These are phyloP conservation scores for Lentinula novae-zelandiae DNA, from an alignment of 1,284 basidiomycete genomes.

Conservation along the genomic window DNA sequence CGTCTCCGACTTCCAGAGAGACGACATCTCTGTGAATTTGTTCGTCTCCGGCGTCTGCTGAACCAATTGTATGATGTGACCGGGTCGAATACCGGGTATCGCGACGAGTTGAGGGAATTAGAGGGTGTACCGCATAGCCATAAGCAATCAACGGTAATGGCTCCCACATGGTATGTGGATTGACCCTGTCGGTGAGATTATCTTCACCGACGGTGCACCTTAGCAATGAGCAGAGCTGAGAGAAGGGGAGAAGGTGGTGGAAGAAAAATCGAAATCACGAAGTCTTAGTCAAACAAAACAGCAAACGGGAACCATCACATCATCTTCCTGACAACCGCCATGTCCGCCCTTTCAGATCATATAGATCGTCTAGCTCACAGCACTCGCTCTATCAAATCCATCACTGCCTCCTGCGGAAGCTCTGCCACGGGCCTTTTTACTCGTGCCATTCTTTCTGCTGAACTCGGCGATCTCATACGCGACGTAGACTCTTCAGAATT, in stretches of 20 bases:
- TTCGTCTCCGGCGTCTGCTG: conserved; percentile 69
- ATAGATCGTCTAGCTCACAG: conserved; percentile 38
- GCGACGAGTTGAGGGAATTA: conserved; percentile 61
- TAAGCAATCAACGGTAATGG: conserved; percentile 78
- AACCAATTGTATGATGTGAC: conserved; percentile 55
- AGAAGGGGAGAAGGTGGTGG: not conserved
- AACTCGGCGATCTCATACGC: conserved; percentile 70
- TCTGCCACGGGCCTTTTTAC: conserved; percentile 39
- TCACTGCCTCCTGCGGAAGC: conserved; percentile 23
- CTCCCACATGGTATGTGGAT: conserved; percentile 52
- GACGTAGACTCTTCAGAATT: conserved; percentile 73
- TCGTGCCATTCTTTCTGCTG: conserved; percentile 54
- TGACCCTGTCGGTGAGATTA: not conserved
- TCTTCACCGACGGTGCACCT: conserved; percentile 1
- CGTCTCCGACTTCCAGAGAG: conserved; percentile 86
- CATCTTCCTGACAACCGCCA: conserved; percentile 14
- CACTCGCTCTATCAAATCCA: conserved; percentile 32
- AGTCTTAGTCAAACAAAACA: conserved; percentile 7
- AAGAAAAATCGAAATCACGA: conserved; percentile 1
- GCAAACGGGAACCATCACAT: conserved; percentile 17
- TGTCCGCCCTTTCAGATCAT: conserved; percentile 40
- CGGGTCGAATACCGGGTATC: conserved; percentile 65
- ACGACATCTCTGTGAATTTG: conserved; percentile 69
- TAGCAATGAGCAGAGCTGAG: conserved; percentile 1
- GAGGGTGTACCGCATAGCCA: conserved; percentile 78